Percentiles rank a stretch among this genome's conserved stretches.
These are phyloP conservation scores for Pestalotiopsis sp. DNA, from an alignment of 2,329 filamentous ascomycete species.

Conservation along the genomic window DNA sequence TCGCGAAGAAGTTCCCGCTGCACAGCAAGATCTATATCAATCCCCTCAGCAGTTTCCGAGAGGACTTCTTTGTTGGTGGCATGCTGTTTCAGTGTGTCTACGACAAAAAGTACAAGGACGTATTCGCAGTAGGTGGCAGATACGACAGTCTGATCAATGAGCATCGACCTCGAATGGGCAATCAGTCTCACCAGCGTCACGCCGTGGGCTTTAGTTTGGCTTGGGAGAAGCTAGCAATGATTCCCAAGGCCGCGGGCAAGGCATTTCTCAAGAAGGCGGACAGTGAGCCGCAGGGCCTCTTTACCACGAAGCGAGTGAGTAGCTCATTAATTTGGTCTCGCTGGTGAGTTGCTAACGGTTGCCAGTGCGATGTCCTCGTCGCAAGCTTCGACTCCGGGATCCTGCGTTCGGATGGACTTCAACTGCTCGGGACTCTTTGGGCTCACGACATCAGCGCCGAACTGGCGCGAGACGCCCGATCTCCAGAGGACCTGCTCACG, in stretches of 20 bases:
- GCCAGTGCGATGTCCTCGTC: constrained; percentile 83
- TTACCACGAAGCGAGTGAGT: constrained; percentile 65
- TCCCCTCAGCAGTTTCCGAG: constrained; percentile 85
- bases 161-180: constrained; percentile 71
- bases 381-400: constrained; percentile 82
- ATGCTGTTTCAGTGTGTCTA: constrained; percentile 90
- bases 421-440: constrained; percentile 80
- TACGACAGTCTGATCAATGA: constrained; percentile 90
- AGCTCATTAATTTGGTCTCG: not conserved
- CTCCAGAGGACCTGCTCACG: constrained; percentile 76
- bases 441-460: constrained; percentile 84
- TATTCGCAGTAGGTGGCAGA: constrained; percentile 90
- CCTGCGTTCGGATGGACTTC: constrained; percentile 75
- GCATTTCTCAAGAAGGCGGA: constrained; percentile 71
- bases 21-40: constrained; percentile 80
- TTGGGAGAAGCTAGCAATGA: constrained; percentile 78
- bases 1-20: constrained; percentile 75
- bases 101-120: constrained; percentile 79
- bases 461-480: constrained; percentile 77
- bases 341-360: constrained; percentile 16
- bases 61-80: constrained; percentile 85
- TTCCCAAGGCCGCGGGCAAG: constrained; percentile 58
- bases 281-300: constrained; percentile 62
- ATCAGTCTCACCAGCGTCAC: constrained; percentile 67
- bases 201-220: constrained; percentile 92